Evolutionary conservation across 495 filamentous ascomycete species (phyloP), one percentile per base, ranked within the genome.

Genomic region (Apodospora peruviana): DNA sequence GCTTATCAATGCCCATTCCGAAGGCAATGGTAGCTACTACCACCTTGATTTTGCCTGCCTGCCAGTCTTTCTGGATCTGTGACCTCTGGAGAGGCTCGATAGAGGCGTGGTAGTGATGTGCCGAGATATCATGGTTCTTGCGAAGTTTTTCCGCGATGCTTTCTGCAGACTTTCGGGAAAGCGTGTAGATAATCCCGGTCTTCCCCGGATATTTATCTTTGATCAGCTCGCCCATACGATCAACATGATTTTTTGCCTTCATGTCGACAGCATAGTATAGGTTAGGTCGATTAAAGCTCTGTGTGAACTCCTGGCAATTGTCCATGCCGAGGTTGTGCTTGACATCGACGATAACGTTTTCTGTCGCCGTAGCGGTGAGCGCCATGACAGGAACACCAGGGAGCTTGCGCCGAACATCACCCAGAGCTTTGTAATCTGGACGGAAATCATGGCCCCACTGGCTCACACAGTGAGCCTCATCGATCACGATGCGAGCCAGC

Each of bases 21-120:
- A 98, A 98, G 22, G 93, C 93, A 64, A 97, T 96, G 0, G 93
- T 99, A n/a, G 93, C 94, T 22, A 99, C 93, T 20, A 99, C 91
- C 27, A 99, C 88, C 50, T 95, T 84, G 52, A 80, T 77, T 50
- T 70, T 68, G 2, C 90, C 87, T 19, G 65, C 61, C 61, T 97
- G 94, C 93, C 93, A 99, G 3, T 81, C 57, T 47, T 76, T 77
- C 60, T 96, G 94, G 5, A 90, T 74, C 5, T 74, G 45, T 1
- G 69, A 65, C 63, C 87, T 91, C 16, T 84, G 76, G 7, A 75
- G 56, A 0, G 83, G 47, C 2, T 79, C 65, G 68, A 97, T 82
- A 4, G 75, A 78, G 10, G 91, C 91, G 66, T 99, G 93, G 60
- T 93, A 99, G 63, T 95, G 83, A 12, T 80, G 66, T 14, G 91